Conservation (phyloP, 2,329 filamentous ascomycete genomes). For the Cercospora canescens region DNA sequence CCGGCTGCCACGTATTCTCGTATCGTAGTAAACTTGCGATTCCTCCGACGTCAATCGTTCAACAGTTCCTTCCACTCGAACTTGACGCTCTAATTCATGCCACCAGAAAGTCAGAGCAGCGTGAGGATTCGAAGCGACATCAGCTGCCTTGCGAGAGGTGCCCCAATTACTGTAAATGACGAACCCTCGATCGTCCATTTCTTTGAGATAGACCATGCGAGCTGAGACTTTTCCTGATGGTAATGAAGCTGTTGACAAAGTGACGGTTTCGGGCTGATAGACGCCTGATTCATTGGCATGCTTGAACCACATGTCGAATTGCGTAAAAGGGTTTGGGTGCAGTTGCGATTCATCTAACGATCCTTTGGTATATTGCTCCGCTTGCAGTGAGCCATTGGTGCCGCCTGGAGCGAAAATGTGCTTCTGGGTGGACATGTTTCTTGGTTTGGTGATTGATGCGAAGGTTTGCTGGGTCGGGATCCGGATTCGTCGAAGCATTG, state of each 20-base stretch:
- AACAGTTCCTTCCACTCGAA: conserved; percentile 78
- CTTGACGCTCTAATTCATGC: conserved; percentile 82
- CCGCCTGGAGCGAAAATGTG: conserved; percentile 64
- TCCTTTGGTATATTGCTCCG: conserved; percentile 73
- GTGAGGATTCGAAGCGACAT: conserved; percentile 72
- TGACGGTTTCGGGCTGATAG: conserved; percentile 83
- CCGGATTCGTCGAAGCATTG: neutral
- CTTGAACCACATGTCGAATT: conserved; percentile 90
- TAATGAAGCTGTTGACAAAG: conserved; percentile 78
- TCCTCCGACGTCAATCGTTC: conserved; percentile 69
- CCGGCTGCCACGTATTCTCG: conserved; percentile 72
- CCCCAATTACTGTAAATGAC: conserved; percentile 94
- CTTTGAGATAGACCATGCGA: conserved; percentile 91
- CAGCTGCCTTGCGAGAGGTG: conserved; percentile 67
- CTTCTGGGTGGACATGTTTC: conserved; percentile 34
- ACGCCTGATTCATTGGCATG: conserved; percentile 64
- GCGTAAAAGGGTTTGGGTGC: conserved; percentile 65
- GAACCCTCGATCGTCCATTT: conserved; percentile 80
- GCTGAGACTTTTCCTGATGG: conserved; percentile 82
- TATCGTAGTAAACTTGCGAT: conserved; percentile 66
- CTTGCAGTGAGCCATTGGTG: conserved; percentile 60
- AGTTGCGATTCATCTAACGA: conserved; percentile 64
- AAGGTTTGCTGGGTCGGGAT: neutral
- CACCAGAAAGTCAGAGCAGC: conserved; percentile 90
- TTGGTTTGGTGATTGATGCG: neutral